Evolutionary conservation across 1,284 basidiomycete genomes (phyloP).

Genomic region (Malassezia yamatoensis): DNA sequence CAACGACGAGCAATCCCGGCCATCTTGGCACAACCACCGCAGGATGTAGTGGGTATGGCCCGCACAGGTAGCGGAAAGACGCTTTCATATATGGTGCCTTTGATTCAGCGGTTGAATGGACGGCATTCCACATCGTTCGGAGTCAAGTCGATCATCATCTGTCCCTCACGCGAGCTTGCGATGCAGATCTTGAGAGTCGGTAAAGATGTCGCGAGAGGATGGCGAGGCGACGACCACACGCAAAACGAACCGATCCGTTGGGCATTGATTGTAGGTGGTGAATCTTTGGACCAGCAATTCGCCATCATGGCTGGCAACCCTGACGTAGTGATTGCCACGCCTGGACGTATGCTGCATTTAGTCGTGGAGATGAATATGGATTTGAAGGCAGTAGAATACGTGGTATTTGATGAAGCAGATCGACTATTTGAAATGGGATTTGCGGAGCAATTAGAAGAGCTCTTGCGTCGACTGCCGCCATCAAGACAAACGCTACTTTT

Average conservation of each 20-base stretch:
- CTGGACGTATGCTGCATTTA: constrained; percentile 88
- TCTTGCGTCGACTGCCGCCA: constrained; percentile 72
- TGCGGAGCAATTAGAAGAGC: constrained; percentile 79
- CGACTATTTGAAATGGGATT: constrained; percentile 96
- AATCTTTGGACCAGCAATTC: constrained; percentile 91
- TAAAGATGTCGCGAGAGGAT: constrained; percentile 74
- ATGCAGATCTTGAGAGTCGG: constrained; percentile 88
- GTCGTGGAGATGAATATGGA: constrained; percentile 95
- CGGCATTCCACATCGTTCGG: constrained; percentile 71
- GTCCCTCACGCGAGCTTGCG: constrained; percentile 87
- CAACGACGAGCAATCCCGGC: constrained; percentile 81
- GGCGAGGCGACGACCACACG: constrained; percentile 54
- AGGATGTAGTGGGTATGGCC: constrained; percentile 96
- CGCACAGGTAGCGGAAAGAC: constrained; percentile 97
- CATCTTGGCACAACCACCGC: constrained; percentile 70
- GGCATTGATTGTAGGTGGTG: constrained; percentile 91
- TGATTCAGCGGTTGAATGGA: constrained; percentile 75
- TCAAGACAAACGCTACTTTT: constrained; percentile 85
- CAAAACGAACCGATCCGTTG: constrained; percentile 62
- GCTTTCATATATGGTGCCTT: constrained; percentile 85
- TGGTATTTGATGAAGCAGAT: constrained; percentile 97
- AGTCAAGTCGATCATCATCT: constrained; percentile 73
- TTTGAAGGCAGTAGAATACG: constrained; percentile 73
- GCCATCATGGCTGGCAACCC: constrained; percentile 88
- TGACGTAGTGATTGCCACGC: constrained; percentile 63